phyloP scores from a whole-genome alignment of 768 basidiomycete species.

The Lactarius psammicola region DNA sequence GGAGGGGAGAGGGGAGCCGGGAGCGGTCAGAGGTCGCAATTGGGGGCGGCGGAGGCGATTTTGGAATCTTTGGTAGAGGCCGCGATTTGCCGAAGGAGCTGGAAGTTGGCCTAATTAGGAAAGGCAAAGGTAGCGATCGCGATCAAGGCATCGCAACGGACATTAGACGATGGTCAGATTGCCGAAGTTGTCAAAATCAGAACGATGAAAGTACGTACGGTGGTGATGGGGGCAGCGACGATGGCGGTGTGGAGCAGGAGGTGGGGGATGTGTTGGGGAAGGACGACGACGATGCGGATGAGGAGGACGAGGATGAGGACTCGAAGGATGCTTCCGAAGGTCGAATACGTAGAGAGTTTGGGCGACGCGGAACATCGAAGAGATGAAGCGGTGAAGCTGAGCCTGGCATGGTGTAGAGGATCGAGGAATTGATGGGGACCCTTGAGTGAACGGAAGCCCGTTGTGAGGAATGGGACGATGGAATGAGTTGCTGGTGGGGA shows the following conservation, averaged over 20 bases:
- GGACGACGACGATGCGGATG: conserved; percentile 12
- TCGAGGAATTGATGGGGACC: conserved; percentile 9
- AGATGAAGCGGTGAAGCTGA: neutral
- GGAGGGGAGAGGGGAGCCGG: neutral
- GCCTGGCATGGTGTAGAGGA: conserved; percentile 9
- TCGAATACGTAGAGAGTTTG: conserved; percentile 13
- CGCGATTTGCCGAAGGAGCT: conserved; percentile 24
- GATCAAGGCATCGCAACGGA: conserved; percentile 11
- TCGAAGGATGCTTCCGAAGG: conserved; percentile 26
- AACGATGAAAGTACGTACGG: conserved; percentile 11
- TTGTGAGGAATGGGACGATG: neutral
- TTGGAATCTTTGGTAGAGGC: conserved; percentile 24
- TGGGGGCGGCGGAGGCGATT: neutral
- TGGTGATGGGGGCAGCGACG: conserved; percentile 24
- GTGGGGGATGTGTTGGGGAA: conserved; percentile 16
- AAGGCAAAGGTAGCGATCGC: conserved; percentile 11
- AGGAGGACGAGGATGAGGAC: conserved; percentile 19
- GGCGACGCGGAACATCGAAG: conserved; percentile 4
- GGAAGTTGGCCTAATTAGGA: conserved; percentile 16
- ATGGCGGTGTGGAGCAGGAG: conserved; percentile 13
- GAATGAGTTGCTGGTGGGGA: conserved; percentile 10
- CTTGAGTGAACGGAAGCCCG: conserved; percentile 1
- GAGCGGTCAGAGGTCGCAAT: neutral
- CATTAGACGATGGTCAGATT: conserved; percentile 5
- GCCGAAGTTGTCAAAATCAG: neutral